A percentile compares a stretch with the other conserved stretches of the same genome.
Evolutionary conservation across 306 rosid genomes (phyloP).

Genomic region (Vicia sativa): DNA sequence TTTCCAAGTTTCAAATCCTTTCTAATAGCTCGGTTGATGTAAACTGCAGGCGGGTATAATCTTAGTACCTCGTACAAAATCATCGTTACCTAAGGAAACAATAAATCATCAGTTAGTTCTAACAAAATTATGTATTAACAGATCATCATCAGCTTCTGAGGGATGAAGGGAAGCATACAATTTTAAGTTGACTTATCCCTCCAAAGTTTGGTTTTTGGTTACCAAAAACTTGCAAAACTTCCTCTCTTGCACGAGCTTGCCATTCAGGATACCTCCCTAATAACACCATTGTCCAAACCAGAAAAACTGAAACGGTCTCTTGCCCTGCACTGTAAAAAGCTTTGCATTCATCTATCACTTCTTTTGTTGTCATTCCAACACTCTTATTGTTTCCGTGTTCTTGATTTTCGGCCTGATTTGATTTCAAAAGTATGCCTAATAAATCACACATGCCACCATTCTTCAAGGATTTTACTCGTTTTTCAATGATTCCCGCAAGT

Average conservation of each 20-base stretch:
- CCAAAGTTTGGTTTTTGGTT: not conserved
- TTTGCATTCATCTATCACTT: constrained; percentile 20
- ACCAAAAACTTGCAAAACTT: constrained; percentile 18
- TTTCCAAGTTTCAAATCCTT: constrained; percentile 23
- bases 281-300: constrained; percentile 25
- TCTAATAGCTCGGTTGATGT: not conserved
- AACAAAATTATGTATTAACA: not conserved
- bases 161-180: not conserved
- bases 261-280: constrained; percentile 22
- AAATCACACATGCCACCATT: constrained; percentile 6
- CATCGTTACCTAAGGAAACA: constrained; percentile 5
- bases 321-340: not conserved
- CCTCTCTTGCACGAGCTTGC: constrained; percentile 25
- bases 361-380: not conserved
- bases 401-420: not conserved
- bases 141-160: too few species aligned
- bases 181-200: constrained; percentile 28
- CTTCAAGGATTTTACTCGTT: not conserved
- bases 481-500: constrained; percentile 3
- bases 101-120: not conserved
- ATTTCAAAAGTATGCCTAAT: constrained; percentile 28
- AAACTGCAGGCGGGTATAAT: not conserved
- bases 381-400: constrained; percentile 4
- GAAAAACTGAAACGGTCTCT: constrained; percentile 1
- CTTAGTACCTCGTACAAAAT: constrained; percentile 30